phyloP scores from a whole-genome alignment of 352 stramenopile species.

The Phytophthora ohioensis region DNA sequence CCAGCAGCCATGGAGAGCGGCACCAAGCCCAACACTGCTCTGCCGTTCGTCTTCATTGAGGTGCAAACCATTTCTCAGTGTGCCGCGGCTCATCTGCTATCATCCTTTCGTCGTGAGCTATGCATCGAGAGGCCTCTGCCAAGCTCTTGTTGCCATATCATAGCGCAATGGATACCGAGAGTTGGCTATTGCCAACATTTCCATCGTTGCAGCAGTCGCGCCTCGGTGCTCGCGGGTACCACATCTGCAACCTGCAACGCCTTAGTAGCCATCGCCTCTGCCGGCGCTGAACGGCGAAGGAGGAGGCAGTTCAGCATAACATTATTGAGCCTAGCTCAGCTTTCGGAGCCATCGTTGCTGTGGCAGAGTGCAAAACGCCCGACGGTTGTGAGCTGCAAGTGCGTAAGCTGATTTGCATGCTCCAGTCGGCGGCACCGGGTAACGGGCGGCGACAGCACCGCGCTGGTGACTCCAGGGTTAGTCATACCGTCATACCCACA shows the following conservation, averaged over 20 bases:
- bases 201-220: conserved; percentile 18
- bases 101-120: conserved; percentile 20
- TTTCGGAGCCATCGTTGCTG: background rate
- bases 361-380: conserved; percentile 24
- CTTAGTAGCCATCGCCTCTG: conserved; percentile 16
- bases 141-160: background rate
- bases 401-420: conserved; percentile 28
- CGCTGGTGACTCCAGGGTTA: background rate
- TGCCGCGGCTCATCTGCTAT: conserved; percentile 15
- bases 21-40: background rate
- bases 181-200: too few species aligned
- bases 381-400: conserved; percentile 6
- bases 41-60: conserved; percentile 2
- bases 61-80: conserved; percentile 18
- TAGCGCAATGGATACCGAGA: background rate
- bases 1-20: background rate
- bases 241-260: background rate
- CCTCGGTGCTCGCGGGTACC: background rate
- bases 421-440: background rate
- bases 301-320: conserved; percentile 17
- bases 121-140: conserved; percentile 22
- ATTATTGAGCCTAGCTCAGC: background rate
- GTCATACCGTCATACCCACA: too few species aligned
- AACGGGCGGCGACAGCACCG: conserved; percentile 11
- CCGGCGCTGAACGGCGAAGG: conserved; percentile 10